A percentile compares a stretch with the other conserved stretches of the same genome.
Evolutionary conservation across 345 rosid genomes (phyloP).

Genomic region (Erodium maritimum): DNA sequence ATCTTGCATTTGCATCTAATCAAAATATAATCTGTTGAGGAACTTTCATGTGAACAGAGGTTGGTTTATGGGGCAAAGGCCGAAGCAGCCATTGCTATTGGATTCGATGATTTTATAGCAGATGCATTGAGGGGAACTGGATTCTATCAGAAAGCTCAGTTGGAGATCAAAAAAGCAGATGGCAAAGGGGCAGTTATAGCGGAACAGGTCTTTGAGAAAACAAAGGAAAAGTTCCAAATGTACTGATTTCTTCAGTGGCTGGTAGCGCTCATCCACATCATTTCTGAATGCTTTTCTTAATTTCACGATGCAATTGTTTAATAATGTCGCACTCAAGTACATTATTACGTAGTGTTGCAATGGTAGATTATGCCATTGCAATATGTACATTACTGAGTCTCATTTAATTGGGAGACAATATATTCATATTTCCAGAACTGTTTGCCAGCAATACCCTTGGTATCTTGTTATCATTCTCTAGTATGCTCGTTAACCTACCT

Average conservation of each 20-base stretch:
- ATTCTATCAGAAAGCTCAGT: constrained; percentile 42
- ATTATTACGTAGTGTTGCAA: no score
- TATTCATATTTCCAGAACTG: no score
- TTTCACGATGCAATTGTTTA: not conserved
- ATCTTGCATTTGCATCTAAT: not conserved
- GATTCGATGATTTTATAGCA: constrained; percentile 69
- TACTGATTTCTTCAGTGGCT: constrained; percentile 27
- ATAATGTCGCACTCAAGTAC: not conserved
- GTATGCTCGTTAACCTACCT: no score
- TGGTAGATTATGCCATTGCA: no score
- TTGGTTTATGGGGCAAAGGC: constrained; percentile 63
- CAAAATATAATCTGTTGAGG: not conserved
- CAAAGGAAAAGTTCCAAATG: constrained; percentile 63
- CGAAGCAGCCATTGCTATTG: constrained; percentile 64
- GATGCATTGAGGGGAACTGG: constrained; percentile 57
- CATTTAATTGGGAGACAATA: no score
- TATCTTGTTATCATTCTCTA: no score
- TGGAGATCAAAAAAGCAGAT: constrained; percentile 73
- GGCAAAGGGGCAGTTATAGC: constrained; percentile 67
- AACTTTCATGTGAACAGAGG: constrained; percentile 22
- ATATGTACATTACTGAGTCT: no score
- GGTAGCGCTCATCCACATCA: not conserved
- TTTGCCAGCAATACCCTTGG: no score
- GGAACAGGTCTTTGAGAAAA: constrained; percentile 83
- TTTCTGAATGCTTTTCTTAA: constrained; percentile 2